These are phyloP conservation scores for Populus trichocarpa DNA, from an alignment of 441 rosid species.

Conservation along the genomic window DNA sequence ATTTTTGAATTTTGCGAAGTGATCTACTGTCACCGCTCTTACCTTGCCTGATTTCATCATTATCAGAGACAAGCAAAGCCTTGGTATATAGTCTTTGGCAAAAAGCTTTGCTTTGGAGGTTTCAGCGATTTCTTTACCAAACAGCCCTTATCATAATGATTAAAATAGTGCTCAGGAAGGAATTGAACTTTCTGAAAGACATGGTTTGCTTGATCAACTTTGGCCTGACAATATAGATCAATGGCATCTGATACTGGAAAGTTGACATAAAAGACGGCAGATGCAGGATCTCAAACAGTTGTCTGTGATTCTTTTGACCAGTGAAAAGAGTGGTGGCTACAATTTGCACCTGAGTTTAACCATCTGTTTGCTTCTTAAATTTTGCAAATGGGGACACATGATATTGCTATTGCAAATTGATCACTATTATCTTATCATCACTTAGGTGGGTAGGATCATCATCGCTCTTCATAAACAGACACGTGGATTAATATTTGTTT, in stretches of 20 bases:
- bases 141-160: not conserved
- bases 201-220: not conserved
- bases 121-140: not conserved
- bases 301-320: not conserved
- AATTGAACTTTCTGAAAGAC: not conserved
- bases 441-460: not conserved
- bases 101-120: not conserved
- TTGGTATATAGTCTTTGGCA: not conserved
- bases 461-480: not conserved
- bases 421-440: not conserved
- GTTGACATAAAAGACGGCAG: not conserved
- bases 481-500: not conserved
- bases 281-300: not conserved
- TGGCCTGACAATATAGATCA: not conserved
- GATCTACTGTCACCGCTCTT: not conserved
- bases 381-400: not conserved
- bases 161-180: not conserved
- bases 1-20: not conserved
- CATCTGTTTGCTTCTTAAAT: not conserved
- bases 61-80: not conserved
- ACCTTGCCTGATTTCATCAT: not conserved
- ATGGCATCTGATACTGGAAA: not conserved
- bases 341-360: not conserved
- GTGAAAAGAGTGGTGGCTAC: not conserved
- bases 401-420: not conserved